phyloP scores from a whole-genome alignment of 2,329 filamentous ascomycete species.

The Fusarium armeniacum region DNA sequence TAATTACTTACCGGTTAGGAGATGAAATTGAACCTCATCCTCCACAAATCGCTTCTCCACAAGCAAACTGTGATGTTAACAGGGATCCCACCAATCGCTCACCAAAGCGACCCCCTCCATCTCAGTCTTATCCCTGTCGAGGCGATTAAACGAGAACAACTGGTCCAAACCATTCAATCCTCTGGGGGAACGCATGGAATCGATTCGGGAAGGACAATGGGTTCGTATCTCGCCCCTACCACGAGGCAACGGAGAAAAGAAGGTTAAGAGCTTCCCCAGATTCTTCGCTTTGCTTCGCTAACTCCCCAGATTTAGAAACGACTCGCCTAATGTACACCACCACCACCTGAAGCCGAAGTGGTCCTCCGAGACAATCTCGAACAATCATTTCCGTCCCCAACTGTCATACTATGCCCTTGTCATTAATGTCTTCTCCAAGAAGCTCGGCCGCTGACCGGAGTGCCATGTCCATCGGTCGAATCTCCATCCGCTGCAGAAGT shows the following conservation, averaged over 20 bases:
- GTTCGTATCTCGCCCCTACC: conserved; percentile 1
- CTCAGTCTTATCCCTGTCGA: conserved; percentile 30
- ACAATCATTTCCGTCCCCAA: conserved; percentile 26
- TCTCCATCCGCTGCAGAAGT: conserved; percentile 47
- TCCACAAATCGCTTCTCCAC: conserved; percentile 38
- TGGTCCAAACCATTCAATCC: conserved; percentile 31
- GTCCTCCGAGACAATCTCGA: conserved; percentile 21
- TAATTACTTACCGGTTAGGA: conserved; percentile 5
- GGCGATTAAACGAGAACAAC: conserved; percentile 38
- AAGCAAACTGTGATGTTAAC: conserved; percentile 29
- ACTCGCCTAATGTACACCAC: conserved; percentile 29
- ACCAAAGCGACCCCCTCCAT: conserved; percentile 35
- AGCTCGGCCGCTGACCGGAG: conserved; percentile 30
- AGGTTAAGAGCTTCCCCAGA: conserved; percentile 27
- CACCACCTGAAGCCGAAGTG: conserved; percentile 33
- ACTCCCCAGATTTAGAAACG: conserved; percentile 26
- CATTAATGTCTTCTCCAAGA: conserved; percentile 10
- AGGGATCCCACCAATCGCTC: conserved; percentile 41
- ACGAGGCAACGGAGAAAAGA: background rate
- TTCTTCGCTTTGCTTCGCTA: conserved; percentile 10
- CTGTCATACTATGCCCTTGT: conserved; percentile 36
- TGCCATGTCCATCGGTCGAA: conserved; percentile 27
- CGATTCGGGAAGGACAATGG: conserved; percentile 20
- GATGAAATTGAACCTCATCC: conserved; percentile 33
- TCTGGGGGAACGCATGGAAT: conserved; percentile 33